Evolutionary conservation across 805 yeast genomes (phyloP).

Genomic region (Wickerhamiella galacta): DNA sequence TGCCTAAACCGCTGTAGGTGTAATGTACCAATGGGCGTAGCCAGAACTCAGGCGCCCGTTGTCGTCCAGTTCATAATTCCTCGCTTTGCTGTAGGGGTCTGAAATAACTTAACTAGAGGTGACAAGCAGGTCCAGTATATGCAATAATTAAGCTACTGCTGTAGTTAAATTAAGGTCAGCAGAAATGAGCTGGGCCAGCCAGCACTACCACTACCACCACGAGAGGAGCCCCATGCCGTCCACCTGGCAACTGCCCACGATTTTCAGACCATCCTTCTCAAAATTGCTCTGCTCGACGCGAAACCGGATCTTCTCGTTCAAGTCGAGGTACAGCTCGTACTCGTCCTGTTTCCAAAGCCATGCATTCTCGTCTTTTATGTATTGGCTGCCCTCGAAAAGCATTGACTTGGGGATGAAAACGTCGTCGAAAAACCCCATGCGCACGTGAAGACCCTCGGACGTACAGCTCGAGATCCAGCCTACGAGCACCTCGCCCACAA

Average conservation of each 20-base stretch:
- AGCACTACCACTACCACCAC: slow-evolving; percentile 99
- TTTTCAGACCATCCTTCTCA: slow-evolving; percentile 58
- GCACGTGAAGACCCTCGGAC: slow-evolving; percentile 68
- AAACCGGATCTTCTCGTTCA: slow-evolving; percentile 81
- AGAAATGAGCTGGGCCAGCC: no score
- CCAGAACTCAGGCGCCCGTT: no score
- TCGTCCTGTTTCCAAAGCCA: slow-evolving; percentile 83
- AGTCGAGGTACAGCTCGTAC: slow-evolving; percentile 66
- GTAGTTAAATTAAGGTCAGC: no score
- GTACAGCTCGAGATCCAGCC: slow-evolving; percentile 90
- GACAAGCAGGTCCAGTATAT: no score
- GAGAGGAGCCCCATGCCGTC: slow-evolving; percentile 94
- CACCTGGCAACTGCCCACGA: slow-evolving; percentile 79
- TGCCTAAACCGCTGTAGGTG: no score
- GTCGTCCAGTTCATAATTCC: no score
- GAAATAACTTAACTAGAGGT: no score
- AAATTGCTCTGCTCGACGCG: slow-evolving; percentile 82
- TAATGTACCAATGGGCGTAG: no score
- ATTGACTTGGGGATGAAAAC: slow-evolving; percentile 71
- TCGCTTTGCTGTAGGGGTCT: no score
- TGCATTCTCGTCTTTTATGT: slow-evolving; percentile 59
- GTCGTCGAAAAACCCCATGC: slow-evolving; percentile 81
- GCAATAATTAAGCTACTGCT: no score
- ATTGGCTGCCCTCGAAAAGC: slow-evolving; percentile 63
- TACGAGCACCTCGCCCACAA: slow-evolving; percentile 78